Evolutionary conservation across 306 rosid genomes (phyloP), one percentile per base, ranked within the genome.

Genomic region (Heteromeles arbutifolia): DNA sequence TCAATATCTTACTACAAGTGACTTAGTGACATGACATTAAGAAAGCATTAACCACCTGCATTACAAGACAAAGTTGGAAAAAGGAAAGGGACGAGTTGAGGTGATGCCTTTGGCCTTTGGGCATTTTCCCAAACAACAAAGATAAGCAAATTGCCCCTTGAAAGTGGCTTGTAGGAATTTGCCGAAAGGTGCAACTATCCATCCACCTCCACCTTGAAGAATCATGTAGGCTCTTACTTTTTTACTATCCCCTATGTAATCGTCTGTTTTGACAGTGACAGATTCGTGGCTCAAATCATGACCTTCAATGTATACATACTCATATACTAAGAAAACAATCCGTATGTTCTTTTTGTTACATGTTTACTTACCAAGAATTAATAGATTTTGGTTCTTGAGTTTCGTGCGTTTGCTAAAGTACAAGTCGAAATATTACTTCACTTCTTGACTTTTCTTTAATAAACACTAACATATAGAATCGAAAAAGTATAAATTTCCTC

Each of bases 121-220:
- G 73, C 75, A 70, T 78, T 81, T 85, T 72, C 79, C 65, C 57
- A 87, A 85, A 85, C 77, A 86, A 88, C 92, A 89, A 86, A 81
- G 79, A 24, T 67, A 54, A 65, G 87, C 67, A 81, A 82, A 45
- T 80, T 82, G 26, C 62, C 91, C 92, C 95, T 95, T 89, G 95
- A 89, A 86, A 85, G 64, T 76, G 83, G 78, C 82, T 80, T 69
- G 86, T 83, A 86, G 86, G 88, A 80, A 79, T 73, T 73, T 74
- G 77, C 88, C 83, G 86, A 87, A 87, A 85, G 89, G 69, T 78
- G 80, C 67, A 1, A 3, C 67, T 6, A 15, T 11, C 32, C 41
- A 37, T 37, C 65, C 80, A 86, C 83, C 77, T 78, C 84, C 92
- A 91, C 81, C 84, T 78, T 80, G 64, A 77, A 80, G 88, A 87